Evolutionary conservation across 2,329 filamentous ascomycete species (phyloP).

Genomic region (Penicillium sp.): DNA sequence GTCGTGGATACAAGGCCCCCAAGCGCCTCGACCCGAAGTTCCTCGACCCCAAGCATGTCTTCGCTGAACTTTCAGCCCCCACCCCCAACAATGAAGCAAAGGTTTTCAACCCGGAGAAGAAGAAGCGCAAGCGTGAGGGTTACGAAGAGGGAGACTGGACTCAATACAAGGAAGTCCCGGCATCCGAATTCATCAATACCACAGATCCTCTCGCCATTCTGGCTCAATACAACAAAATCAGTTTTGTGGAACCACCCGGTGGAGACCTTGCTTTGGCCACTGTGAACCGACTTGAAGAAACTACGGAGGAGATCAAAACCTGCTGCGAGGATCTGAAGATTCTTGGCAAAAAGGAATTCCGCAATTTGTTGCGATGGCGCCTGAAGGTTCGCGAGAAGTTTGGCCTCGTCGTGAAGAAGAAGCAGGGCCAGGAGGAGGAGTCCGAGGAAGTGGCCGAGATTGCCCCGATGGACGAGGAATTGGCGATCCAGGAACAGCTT

Average conservation of each 20-base stretch:
- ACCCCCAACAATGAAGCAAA: constrained; percentile 95
- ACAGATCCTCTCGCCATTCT: constrained; percentile 89
- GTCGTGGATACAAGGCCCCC: constrained; percentile 88
- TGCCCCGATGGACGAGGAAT: constrained; percentile 88
- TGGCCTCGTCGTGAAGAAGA: constrained; percentile 73
- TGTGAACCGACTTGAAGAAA: constrained; percentile 78
- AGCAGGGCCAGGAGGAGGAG: constrained; percentile 47
- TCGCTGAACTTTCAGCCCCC: constrained; percentile 80
- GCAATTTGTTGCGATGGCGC: constrained; percentile 81
- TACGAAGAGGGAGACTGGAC: constrained; percentile 95
- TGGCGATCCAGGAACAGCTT: constrained; percentile 82
- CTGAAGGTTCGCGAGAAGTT: constrained; percentile 85
- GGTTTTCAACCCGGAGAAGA: constrained; percentile 94
- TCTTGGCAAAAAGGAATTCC: constrained; percentile 90
- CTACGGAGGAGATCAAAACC: constrained; percentile 70
- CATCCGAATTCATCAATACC: constrained; percentile 90
- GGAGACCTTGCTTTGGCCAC: constrained; percentile 83
- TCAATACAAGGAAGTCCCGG: constrained; percentile 82
- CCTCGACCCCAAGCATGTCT: constrained; percentile 81
- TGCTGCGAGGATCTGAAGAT: constrained; percentile 84
- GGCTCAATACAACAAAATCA: constrained; percentile 75
- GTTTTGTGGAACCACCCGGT: constrained; percentile 72
- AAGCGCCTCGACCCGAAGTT: constrained; percentile 91
- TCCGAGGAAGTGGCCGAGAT: constrained; percentile 74
- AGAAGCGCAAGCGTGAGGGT: constrained; percentile 95